Evolutionary conservation across 208 protist genomes (phyloP).

Genomic region (Leishmania major): DNA sequence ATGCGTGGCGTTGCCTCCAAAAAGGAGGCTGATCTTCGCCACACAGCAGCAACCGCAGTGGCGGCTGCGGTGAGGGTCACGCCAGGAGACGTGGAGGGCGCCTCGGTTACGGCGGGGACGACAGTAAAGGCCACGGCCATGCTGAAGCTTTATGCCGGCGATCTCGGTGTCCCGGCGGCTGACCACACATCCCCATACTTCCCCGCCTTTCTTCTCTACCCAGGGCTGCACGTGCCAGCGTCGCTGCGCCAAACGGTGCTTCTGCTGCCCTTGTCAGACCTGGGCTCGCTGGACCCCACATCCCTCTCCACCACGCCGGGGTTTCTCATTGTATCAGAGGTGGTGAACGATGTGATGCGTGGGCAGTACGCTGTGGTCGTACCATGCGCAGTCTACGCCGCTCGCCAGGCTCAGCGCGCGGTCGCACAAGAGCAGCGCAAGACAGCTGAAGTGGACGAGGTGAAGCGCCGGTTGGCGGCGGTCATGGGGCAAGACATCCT

Average conservation of each 20-base stretch:
- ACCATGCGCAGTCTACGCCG: conserved; percentile 41
- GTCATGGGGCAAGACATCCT: conserved; percentile 38
- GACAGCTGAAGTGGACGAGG: conserved; percentile 42
- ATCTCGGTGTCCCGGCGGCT: conserved; percentile 39
- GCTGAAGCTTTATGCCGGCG: conserved; percentile 41
- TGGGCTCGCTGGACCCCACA: conserved; percentile 25
- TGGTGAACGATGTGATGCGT: conserved; percentile 39
- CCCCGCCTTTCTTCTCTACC: conserved; percentile 59
- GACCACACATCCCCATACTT: conserved; percentile 14
- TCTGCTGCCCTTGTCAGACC: conserved; percentile 24
- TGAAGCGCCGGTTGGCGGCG: conserved; percentile 45
- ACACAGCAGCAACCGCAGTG: conserved; percentile 21
- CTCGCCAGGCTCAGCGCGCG: conserved; percentile 32
- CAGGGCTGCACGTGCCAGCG: conserved; percentile 17
- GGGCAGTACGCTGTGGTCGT: conserved; percentile 59
- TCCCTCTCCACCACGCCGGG: conserved; percentile 38
- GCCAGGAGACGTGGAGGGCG: conserved; percentile 2
- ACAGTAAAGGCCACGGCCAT: conserved; percentile 31
- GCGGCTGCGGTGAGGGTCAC: not conserved
- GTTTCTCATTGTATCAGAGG: conserved; percentile 51
- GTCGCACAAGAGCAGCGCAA: conserved; percentile 24
- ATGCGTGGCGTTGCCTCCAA: conserved; percentile 70
- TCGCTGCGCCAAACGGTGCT: conserved; percentile 27
- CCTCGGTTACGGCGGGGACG: conserved; percentile 12
- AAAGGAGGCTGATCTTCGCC: conserved; percentile 63